Evolutionary conservation across 2,329 filamentous ascomycete species (phyloP), one percentile per base, ranked within the genome.

Genomic region (Cryphonectria carpinicola): DNA sequence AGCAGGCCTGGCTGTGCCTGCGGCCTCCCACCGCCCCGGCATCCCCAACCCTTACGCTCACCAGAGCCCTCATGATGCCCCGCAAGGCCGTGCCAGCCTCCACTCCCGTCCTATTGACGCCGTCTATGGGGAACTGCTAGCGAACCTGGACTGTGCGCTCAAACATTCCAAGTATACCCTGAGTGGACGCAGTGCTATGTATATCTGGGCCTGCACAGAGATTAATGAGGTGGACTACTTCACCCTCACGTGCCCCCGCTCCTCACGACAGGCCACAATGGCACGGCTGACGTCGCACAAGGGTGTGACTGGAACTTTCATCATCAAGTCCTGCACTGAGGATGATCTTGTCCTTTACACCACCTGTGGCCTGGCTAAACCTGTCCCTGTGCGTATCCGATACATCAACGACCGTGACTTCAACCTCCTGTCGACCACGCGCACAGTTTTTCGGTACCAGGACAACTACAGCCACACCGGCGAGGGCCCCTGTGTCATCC

Each of bases 141-240:
- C 76, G 35, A 74, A 76, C n/a, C 74, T 88, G 58, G 79, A 82
- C 70, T 64, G 66, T 0, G 76, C 79, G 5, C 80, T 88, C 28
- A 73, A 75, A 25, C 82, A 85, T 75, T 79, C 84, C 1, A 81
- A 79, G 28, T 87, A 86, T 75, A 82, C 82, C 14, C 80, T 88
- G 58, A 81, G 78, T 73, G 86, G 86, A 32, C 78, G 80, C 32
- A 80, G 80, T 0, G 84, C 84, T 17, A 78, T 88, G 71, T 74
- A 78, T 3, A 80, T 82, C 63, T 83, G 85, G 78, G 85, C 84
- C 63, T 82, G 79, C 71, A 66, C 74, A 4, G 72, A 70, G 10
- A 76, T 78, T 8, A 69, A 61, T 7, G 79, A 80, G 0, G 17
- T n/a, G 6, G 73, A 73, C 6, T 76, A 80, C 62, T 73, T 87